phyloP scores from a whole-genome alignment of 129 eudicot species.

The Gnaphalium uliginosum region DNA sequence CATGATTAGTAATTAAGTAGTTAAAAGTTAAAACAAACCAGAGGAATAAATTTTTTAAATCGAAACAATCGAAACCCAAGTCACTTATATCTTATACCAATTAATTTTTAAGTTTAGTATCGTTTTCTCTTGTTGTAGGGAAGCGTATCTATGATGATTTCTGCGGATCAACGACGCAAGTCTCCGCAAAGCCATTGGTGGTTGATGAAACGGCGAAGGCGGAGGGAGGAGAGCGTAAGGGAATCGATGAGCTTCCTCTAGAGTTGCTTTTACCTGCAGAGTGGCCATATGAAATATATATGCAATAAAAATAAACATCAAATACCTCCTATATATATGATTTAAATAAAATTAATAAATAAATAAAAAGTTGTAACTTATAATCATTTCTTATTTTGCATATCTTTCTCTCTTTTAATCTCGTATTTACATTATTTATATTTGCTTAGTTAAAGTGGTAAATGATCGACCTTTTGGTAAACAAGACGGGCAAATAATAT shows the following conservation, averaged over 20 bases:
- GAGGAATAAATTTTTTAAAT: background rate
- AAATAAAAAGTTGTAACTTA: background rate
- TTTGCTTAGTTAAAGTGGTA: background rate
- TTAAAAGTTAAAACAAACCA: background rate
- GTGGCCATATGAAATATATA: constrained; percentile 23
- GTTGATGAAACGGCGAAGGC: background rate
- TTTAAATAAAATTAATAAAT: background rate
- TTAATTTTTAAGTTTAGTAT: too few relatives aligned
- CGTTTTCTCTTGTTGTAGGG: constrained; percentile 4
- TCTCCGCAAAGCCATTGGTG: background rate
- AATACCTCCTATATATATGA: background rate
- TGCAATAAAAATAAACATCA: background rate
- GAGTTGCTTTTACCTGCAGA: constrained; percentile 25
- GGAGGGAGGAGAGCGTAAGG: background rate
- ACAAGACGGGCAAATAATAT: too few relatives aligned
- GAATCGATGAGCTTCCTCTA: constrained; percentile 11
- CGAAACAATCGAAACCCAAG: background rate
- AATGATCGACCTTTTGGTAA: background rate
- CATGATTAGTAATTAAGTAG: too few relatives aligned
- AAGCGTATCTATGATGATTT: background rate
- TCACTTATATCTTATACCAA: too few relatives aligned
- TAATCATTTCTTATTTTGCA: background rate
- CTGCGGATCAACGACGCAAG: constrained; percentile 1
- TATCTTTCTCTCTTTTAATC: background rate
- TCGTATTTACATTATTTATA: background rate